Base-by-base conservation (phyloP, 1,139 yeast genomes). In the Pichia sp. region DNA sequence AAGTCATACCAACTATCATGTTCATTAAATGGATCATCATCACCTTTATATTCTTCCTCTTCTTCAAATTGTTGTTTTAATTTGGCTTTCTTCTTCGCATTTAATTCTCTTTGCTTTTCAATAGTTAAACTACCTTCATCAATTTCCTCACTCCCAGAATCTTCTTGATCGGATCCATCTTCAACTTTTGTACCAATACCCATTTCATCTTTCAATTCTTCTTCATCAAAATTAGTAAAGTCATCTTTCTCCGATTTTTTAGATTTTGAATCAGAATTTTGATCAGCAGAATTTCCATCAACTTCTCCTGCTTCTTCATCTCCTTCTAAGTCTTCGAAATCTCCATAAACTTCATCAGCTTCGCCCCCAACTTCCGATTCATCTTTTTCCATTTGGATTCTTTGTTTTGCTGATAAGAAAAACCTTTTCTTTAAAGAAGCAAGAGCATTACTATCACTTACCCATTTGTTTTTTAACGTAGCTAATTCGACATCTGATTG, bases 1-100 rank as follows among this genome's bases (percentile, higher is more conserved):
- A 87, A 81, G 67, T 93, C 98, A 67, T 93, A 95, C 99, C 99
- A 95, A 0, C 96, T 90, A 62, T 93, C 97, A 57, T 80, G 81
- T 58, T 81, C 84, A 46, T 86, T 87, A 65, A 84, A 87, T 25
- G 85, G 84, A 58, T 84, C 89, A 55, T 83, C 87, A 16, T 80
- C 87, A 10, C 56, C 59, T 29, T 56, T 53, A 11, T 42, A 45
- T 43, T 65, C 69, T 68, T 88, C 96, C 70, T 87, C 95, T 61
- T 87, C 95, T 66, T 90, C 97, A 63, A 93, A 89, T 66, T 93
- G 97, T 62, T 87, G 74, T 56, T 90, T 82, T 56, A 91, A 74
- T 63, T 88, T 85, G 56, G 91, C 97, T 64, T 93, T 95, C 73
- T 87, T 89, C 55, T 86, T 83, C 1, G 97, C 96, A 65, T 91